phyloP scores from a whole-genome alignment of 306 rosid species.

The Gillenia trifoliata region DNA sequence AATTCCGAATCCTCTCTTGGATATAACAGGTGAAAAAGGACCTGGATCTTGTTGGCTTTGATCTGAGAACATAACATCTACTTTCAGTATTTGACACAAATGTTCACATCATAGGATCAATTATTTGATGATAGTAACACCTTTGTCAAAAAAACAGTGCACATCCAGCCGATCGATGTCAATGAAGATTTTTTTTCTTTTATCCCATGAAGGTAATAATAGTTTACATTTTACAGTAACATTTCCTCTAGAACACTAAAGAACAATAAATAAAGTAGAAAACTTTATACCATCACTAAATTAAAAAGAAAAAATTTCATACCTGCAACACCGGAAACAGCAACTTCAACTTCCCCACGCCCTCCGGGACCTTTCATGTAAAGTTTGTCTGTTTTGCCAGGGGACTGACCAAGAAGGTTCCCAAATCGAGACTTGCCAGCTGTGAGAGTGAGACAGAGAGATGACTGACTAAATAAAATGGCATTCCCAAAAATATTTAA shows the following conservation, averaged over 20 bases:
- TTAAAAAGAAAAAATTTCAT: constrained; percentile 7
- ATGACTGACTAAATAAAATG: background rate
- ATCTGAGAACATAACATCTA: constrained; percentile 50
- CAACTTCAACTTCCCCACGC: constrained; percentile 99
- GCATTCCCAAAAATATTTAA: background rate
- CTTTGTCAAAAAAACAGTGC: background rate
- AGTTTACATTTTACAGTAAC: too few relatives aligned
- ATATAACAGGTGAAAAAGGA: constrained; percentile 74
- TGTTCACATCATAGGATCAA: constrained; percentile 15
- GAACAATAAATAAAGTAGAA: too few relatives aligned
- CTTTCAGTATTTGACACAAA: constrained; percentile 30
- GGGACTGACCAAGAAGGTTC: constrained; percentile 65
- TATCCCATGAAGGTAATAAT: too few relatives aligned
- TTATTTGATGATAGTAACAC: background rate
- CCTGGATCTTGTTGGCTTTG: constrained; percentile 81
- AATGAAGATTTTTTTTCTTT: too few relatives aligned
- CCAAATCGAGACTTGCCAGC: constrained; percentile 90
- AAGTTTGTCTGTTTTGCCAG: constrained; percentile 79
- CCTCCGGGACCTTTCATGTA: constrained; percentile 99
- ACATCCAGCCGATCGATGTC: too few relatives aligned
- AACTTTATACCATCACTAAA: background rate
- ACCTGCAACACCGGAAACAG: constrained; percentile 96
- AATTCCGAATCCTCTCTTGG: constrained; percentile 72
- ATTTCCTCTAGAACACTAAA: too few relatives aligned
- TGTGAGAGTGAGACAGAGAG: constrained; percentile 21